phyloP scores from a whole-genome alignment of 257 asterid species.

The Sherardia arvensis region DNA sequence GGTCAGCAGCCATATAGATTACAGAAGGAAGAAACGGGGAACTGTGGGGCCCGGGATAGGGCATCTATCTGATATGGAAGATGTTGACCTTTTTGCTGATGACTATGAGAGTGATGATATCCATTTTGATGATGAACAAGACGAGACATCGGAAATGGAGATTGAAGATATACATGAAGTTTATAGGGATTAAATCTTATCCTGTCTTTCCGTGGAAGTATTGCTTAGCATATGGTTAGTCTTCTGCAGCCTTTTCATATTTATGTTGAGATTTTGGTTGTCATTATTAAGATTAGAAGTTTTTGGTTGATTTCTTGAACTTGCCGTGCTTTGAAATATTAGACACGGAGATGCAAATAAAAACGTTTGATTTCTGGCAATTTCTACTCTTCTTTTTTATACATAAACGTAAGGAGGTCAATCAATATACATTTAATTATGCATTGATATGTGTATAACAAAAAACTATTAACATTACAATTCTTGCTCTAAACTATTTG shows the following conservation, averaged over 20 bases:
- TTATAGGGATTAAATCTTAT: slow-evolving; percentile 14
- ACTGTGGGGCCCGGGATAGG: slow-evolving; percentile 18
- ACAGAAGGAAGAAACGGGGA: slow-evolving; percentile 49
- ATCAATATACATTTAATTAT: too few species aligned
- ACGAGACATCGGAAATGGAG: slow-evolving; percentile 55
- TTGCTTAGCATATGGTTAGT: neutral
- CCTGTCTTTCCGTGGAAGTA: neutral
- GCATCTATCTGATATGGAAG: slow-evolving; percentile 35
- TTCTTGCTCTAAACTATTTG: slow-evolving; percentile 25
- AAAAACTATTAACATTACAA: slow-evolving; percentile 2
- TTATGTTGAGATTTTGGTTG: neutral
- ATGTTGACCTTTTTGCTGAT: slow-evolving; percentile 22
- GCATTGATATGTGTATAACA: neutral
- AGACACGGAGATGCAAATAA: too few species aligned
- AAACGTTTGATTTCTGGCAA: too few species aligned
- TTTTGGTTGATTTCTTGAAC: too few species aligned
- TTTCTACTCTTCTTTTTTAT: too few species aligned
- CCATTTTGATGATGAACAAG: slow-evolving; percentile 22
- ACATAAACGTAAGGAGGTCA: neutral
- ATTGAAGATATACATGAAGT: slow-evolving; percentile 52
- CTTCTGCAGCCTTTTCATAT: neutral
- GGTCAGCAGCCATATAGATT: slow-evolving; percentile 43
- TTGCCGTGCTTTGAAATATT: neutral
- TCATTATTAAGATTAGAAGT: too few species aligned
- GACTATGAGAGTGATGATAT: slow-evolving; percentile 37